Evolutionary conservation across 2,329 filamentous ascomycete genomes (phyloP).

Genomic region (Sarocladium oryzae): DNA sequence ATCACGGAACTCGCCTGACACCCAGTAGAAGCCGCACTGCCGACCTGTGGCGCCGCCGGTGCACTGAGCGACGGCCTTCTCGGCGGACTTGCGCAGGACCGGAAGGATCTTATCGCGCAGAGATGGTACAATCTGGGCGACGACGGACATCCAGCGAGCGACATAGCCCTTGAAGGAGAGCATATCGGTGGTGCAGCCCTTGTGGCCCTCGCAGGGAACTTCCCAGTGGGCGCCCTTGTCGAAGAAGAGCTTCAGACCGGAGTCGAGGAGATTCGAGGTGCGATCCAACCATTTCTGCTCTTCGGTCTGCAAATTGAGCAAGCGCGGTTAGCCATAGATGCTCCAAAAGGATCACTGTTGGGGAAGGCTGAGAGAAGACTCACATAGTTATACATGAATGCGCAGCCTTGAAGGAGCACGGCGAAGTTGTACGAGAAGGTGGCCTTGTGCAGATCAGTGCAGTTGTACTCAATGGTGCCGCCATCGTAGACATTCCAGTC

Average conservation of each 20-base stretch:
- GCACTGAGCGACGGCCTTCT: conserved; percentile 43
- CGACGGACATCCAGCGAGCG: conserved; percentile 42
- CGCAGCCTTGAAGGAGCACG: conserved; percentile 54
- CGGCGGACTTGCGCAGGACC: conserved; percentile 39
- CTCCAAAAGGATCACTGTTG: no score
- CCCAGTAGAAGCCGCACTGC: conserved; percentile 46
- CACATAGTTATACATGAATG: conserved; percentile 62
- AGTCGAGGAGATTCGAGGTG: conserved; percentile 48
- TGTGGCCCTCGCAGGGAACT: conserved; percentile 51
- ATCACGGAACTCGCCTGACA: conserved; percentile 34
- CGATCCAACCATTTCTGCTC: conserved; percentile 49
- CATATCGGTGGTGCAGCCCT: conserved; percentile 50
- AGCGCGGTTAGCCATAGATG: no score
- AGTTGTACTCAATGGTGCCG: conserved; percentile 50
- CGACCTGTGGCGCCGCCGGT: conserved; percentile 28
- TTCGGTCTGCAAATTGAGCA: conserved; percentile 34
- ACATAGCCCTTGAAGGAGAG: conserved; percentile 52
- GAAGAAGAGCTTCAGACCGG: conserved; percentile 46
- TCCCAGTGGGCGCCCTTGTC: conserved; percentile 57
- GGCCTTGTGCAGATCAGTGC: conserved; percentile 52
- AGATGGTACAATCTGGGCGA: conserved; percentile 42
- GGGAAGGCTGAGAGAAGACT: no score
- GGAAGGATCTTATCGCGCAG: conserved; percentile 37
- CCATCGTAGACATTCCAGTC: conserved; percentile 61
- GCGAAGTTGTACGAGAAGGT: conserved; percentile 65